phyloP scores from a whole-genome alignment of 2,329 filamentous ascomycete genomes.

The Colletotrichum cereale region DNA sequence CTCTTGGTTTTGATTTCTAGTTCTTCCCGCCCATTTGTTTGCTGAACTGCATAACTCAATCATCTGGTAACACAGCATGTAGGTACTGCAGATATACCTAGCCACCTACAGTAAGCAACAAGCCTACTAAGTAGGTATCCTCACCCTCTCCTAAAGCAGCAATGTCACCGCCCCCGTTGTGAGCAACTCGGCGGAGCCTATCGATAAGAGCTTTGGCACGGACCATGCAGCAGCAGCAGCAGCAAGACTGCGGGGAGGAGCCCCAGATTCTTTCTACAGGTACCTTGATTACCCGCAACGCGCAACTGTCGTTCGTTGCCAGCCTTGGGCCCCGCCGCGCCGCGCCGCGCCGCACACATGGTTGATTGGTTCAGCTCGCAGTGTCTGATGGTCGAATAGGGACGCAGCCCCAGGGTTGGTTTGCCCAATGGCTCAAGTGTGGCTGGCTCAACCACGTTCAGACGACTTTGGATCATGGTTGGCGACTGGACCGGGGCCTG shows the following conservation, averaged over 20 bases:
- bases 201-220: slow-evolving; percentile 43
- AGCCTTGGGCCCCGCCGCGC: no score
- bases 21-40: not conserved
- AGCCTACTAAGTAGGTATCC: no score
- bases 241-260: slow-evolving; percentile 6
- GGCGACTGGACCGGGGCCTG: not conserved
- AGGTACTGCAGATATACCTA: not conserved
- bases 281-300: not conserved
- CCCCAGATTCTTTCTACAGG: slow-evolving; percentile 28
- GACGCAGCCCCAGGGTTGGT: no score
- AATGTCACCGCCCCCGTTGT: slow-evolving; percentile 8
- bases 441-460: not conserved
- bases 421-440: no score
- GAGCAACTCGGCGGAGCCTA: slow-evolving; percentile 40
- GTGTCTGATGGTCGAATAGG: not conserved
- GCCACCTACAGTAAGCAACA: no score
- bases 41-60: not conserved
- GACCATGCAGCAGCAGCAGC: slow-evolving; percentile 20
- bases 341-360: slow-evolving; percentile 5
- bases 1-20: not conserved
- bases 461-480: not conserved
- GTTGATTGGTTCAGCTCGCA: not conserved
- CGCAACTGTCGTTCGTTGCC: not conserved
- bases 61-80: not conserved
- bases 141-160: slow-evolving; percentile 27